Evolutionary conservation across 176 grass and related monocot genomes (phyloP), one percentile per base, ranked within the genome.

Genomic region (Avena atlantica): DNA sequence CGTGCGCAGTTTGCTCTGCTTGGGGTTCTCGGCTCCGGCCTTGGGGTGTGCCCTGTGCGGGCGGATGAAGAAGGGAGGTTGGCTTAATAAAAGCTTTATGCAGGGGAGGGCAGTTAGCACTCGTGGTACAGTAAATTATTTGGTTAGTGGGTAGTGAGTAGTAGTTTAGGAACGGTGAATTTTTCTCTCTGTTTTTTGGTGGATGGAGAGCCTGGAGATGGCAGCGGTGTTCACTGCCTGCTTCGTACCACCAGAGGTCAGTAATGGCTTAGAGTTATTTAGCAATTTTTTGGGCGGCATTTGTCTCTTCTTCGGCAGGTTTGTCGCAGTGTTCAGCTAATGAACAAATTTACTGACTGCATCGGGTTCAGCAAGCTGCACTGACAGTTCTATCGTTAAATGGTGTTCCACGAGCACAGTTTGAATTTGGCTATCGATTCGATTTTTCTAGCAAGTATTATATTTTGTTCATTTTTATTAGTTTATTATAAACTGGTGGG

Each of bases 31-130:
- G 65, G 42, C 21, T 78, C 47, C 79, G 24, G 55, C 63, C 70
- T 79, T 45, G 50, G 61, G 14, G 47, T 71, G 51, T 50, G 31
- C 45, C 27, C 27, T 29, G 31, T 3, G 31, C 31, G 69, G 71
- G 5, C 62, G 66, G 56, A 51, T 8, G 72, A 61, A 64, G 64
- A 49, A 75, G 58, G 81, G 64, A 52, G 48, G 34, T 17, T 65
- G 20, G 81, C 90, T 90, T 92, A 62, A 84, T 92, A 62, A 84
- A 87, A 84, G 37, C 34, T 65, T 65, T 17, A 84, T 70, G 53
- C 24, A 16, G 13, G 8, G 9, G 59, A 76, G 78, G 85, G 29
- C 20, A 56, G 52, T 78, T 82, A 81, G 55, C 78, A 53, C 69
- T 6, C 16, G 24, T 11, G 82, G 42, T 25, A 25, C 25, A 25